A percentile compares a stretch with the other conserved stretches of the same genome.
Conservation (phyloP, 177 flowering plant species). For the Vitis hybrid region DNA sequence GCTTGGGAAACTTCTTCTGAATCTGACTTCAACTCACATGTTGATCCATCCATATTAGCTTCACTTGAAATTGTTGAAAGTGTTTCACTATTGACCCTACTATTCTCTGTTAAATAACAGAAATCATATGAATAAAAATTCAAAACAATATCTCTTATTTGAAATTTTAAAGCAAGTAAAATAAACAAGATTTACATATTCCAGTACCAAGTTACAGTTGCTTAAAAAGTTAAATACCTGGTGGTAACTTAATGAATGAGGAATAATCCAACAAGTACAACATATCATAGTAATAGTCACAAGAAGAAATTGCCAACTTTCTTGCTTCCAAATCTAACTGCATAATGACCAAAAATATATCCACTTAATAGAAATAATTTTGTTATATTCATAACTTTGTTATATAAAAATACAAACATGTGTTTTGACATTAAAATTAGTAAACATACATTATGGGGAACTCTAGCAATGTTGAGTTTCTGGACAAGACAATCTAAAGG, state of each 20-base stretch:
- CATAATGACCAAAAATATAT: not conserved
- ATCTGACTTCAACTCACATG: constrained; percentile 5
- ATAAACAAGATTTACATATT: not conserved
- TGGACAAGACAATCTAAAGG: constrained; percentile 40
- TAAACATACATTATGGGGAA: constrained; percentile 21
- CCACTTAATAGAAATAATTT: not conserved
- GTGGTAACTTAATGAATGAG: constrained; percentile 34
- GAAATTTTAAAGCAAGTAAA: not conserved
- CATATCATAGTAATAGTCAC: constrained; percentile 40
- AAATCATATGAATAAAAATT: not conserved
- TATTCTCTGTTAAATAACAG: constrained; percentile 19
- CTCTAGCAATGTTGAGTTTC: constrained; percentile 26
- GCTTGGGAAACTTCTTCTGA: constrained; percentile 6
- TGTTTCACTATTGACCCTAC: constrained; percentile 23
- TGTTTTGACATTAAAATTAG: not conserved
- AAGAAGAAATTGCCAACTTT: constrained; percentile 8
- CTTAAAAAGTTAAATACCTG: constrained; percentile 24
- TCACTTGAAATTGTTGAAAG: constrained; percentile 48
- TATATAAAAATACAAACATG: not conserved
- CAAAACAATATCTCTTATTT: not conserved
- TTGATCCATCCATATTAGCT: constrained; percentile 7
- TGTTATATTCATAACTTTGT: not conserved
- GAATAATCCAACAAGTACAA: constrained; percentile 33
- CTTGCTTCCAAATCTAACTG: constrained; percentile 33
- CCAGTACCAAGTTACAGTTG: not conserved